These are phyloP conservation scores for Laburnicola sp. DNA, from an alignment of 2,329 filamentous ascomycete species.

Conservation along the genomic window DNA sequence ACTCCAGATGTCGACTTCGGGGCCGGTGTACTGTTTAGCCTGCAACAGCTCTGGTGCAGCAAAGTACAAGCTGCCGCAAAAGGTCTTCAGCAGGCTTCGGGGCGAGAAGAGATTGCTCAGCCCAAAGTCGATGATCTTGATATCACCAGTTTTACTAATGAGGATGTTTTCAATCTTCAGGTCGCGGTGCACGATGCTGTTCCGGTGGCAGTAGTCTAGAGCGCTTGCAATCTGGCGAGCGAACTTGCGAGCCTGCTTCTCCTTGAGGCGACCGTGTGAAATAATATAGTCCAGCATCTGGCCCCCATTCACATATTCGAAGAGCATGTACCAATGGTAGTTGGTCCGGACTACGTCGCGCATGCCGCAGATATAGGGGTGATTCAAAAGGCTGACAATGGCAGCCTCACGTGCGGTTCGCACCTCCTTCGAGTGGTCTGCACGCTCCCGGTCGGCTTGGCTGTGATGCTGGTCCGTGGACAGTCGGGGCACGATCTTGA, in stretches of 20 bases:
- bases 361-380: constrained; percentile 95
- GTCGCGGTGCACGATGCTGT: constrained; percentile 97
- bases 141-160: constrained; percentile 98
- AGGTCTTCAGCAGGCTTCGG: constrained; percentile 83
- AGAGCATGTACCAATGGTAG: constrained; percentile 99
- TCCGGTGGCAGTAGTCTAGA: constrained; percentile 94
- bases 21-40: constrained; percentile 90
- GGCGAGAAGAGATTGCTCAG: constrained; percentile 95
- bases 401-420: constrained; percentile 92
- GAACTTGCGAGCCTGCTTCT: constrained; percentile 97
- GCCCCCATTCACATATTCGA: constrained; percentile 97
- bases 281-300: constrained; percentile 99
- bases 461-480: constrained; percentile 81
- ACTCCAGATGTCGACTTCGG: constrained; percentile 98
- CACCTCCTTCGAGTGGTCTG: constrained; percentile 95
- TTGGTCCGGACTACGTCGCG: constrained; percentile 93
- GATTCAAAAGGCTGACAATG: constrained; percentile 90
- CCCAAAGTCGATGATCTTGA: constrained; percentile 99
- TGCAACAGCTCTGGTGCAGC: constrained; percentile 93
- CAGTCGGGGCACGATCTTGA: constrained; percentile 93
- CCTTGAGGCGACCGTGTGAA: constrained; percentile 93
- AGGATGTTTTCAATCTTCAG: constrained; percentile 99
- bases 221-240: constrained; percentile 96
- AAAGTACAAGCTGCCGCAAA: constrained; percentile 97
- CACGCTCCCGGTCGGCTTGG: constrained; percentile 76